These are phyloP conservation scores for Codiaeum variegatum DNA, from an alignment of 441 rosid genomes.

Conservation along the genomic window DNA sequence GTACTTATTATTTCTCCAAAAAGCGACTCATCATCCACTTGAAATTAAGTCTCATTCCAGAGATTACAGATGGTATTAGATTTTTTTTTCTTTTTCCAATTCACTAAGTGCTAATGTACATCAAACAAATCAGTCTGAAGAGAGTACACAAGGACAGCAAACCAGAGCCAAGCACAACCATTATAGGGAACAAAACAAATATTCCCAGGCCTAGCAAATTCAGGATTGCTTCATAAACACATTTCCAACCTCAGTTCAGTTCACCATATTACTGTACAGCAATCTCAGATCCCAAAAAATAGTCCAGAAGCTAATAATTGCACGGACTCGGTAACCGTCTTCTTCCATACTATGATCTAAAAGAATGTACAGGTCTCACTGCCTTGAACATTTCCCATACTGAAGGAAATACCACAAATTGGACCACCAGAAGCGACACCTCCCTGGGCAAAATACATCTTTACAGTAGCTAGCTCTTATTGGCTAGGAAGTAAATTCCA, in stretches of 20 bases:
- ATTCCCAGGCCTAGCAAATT: slow-evolving; percentile 26
- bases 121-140: slow-evolving; percentile 27
- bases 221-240: slow-evolving; percentile 25
- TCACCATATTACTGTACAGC: slow-evolving; percentile 43
- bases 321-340: slow-evolving; percentile 19
- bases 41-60: neutral
- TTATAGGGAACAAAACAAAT: slow-evolving; percentile 14
- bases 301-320: slow-evolving; percentile 20
- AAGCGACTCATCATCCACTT: neutral
- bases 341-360: slow-evolving; percentile 29
- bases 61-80: slow-evolving; percentile 18
- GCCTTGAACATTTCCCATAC: slow-evolving; percentile 12
- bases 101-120: slow-evolving; percentile 30
- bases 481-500: slow-evolving; percentile 4
- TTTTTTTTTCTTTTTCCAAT: slow-evolving; percentile 15
- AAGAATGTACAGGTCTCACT: slow-evolving; percentile 29
- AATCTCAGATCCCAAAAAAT: slow-evolving; percentile 30
- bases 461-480: slow-evolving; percentile 21
- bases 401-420: slow-evolving; percentile 13
- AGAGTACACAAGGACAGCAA: slow-evolving; percentile 20
- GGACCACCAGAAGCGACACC: slow-evolving; percentile 22
- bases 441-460: neutral
- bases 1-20: neutral
- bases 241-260: slow-evolving; percentile 25
- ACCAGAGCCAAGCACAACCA: slow-evolving; percentile 22